Evolutionary conservation across 176 grass and related monocot species (phyloP).

Genomic region (Cenchrus purpureus): DNA sequence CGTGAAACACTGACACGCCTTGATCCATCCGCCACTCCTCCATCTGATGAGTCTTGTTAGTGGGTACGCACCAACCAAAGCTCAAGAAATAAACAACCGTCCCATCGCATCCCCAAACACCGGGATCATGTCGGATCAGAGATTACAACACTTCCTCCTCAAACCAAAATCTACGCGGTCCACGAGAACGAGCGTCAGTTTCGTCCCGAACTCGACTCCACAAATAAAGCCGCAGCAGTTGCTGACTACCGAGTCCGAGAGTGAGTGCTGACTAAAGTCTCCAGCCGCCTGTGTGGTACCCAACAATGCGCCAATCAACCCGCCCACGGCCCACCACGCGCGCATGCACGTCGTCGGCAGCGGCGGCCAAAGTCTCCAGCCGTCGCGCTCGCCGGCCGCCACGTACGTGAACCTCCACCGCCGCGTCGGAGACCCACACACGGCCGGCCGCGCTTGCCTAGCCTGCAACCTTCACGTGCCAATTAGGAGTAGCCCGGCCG

Average conservation of each 20-base stretch:
- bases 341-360: neutral
- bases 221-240: conserved; percentile 20
- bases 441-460: neutral
- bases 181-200: neutral
- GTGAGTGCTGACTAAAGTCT: neutral
- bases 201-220: neutral
- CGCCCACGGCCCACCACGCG: neutral
- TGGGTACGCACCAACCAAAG: conserved; percentile 23
- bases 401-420: conserved; percentile 45
- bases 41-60: neutral
- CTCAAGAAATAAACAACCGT: neutral
- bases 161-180: neutral
- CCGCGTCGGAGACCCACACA: neutral
- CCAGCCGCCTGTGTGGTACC: too few relatives aligned
- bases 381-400: conserved; percentile 28
- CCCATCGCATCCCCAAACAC: too few relatives aligned
- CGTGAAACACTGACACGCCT: neutral
- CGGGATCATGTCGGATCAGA: neutral
- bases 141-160: neutral
- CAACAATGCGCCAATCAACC: neutral
- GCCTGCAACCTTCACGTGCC: conserved; percentile 50
- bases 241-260: neutral
- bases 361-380: neutral
- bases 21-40: too few relatives aligned
- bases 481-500: neutral